Base-by-base conservation (phyloP, 169 alveolate species). In the Eimeria maxima region DNA sequence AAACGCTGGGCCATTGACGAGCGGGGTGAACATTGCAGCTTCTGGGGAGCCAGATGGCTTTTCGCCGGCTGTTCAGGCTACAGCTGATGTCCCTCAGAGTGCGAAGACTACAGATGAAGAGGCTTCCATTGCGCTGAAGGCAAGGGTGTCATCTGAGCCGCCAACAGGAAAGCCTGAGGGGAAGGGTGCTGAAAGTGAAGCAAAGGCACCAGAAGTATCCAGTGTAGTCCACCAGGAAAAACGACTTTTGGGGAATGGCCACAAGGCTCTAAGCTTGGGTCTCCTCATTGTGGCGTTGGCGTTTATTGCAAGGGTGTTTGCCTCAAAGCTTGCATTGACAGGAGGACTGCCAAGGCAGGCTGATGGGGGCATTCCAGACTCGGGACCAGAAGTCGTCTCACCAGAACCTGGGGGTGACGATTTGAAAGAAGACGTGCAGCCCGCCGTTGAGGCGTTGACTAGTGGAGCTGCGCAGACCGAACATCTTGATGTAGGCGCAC, bases 21-120 rank as follows among this genome's bases (percentile, higher is more conserved):
- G 27, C 13, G 83, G n/a, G 1, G 29, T 38, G 83, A 38, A 16
- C 55, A 33, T 73, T 3, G 16, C 83, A 14, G 10, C 83, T 7
- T 2, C 55, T 29, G n/a, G 83, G 27, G 55, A 73, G 83, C 83
- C 83, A 38, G 83, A 38, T 73, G 83, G 18, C 6, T 73, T 73
- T 7, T 38, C 55, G 50, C 38, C 42, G n/a, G 53, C 50, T 14
- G 29, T 10, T 73, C 38, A 50, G 55, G 5, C 83, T 38, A 33
- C 83, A 13, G 29, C 83, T 3, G 83, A 38, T 13, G 3, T 14
- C 53, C 27, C n/a, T 14, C 16, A 38, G 50, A 38, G 11, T 73
- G 55, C 1, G n/a, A 27, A 33, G 33, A 16, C 16, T 0, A 4
- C 38, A 11, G 53, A 16, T 38, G 55, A 50, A 8, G 83, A 38